Evolutionary conservation across 164 flowering plant species (phyloP).

Genomic region (Cinnamomum chago): DNA sequence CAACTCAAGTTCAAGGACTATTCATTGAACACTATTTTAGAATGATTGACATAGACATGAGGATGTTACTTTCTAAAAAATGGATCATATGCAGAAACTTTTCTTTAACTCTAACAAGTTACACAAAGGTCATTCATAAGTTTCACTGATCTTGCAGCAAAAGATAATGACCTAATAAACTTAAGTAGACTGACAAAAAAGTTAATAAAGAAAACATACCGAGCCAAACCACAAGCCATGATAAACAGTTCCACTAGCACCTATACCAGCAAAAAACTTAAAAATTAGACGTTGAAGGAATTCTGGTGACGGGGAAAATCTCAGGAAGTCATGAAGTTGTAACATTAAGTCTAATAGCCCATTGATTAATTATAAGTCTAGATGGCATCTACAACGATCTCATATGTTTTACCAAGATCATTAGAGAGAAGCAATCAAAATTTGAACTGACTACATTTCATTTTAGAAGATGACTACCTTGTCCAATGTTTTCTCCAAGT

Average conservation of each 20-base stretch:
- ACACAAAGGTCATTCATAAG: neutral
- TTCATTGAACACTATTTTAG: too few species aligned
- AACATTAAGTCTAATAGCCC: neutral
- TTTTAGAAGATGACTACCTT: constrained; percentile 43
- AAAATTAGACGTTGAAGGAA: neutral
- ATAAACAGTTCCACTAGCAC: constrained; percentile 98
- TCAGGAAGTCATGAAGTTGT: too few species aligned
- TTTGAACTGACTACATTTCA: neutral
- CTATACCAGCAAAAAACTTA: constrained; percentile 31
- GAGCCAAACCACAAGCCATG: constrained; percentile 97
- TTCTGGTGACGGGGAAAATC: too few species aligned
- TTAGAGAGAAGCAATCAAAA: neutral
- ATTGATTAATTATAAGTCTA: too few species aligned
- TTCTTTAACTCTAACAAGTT: neutral
- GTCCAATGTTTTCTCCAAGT: constrained; percentile 85
- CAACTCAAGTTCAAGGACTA: too few species aligned
- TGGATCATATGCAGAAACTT: neutral
- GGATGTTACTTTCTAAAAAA: too few species aligned
- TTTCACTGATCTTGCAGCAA: neutral
- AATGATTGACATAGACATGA: too few species aligned
- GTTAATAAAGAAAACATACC: constrained; percentile 59
- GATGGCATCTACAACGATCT: too few species aligned
- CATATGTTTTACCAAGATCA: neutral
- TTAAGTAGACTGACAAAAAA: neutral
- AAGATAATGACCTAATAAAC: neutral